Evolutionary conservation across 176 grass and related monocot species (phyloP).

Genomic region (Aegilops longissima): DNA sequence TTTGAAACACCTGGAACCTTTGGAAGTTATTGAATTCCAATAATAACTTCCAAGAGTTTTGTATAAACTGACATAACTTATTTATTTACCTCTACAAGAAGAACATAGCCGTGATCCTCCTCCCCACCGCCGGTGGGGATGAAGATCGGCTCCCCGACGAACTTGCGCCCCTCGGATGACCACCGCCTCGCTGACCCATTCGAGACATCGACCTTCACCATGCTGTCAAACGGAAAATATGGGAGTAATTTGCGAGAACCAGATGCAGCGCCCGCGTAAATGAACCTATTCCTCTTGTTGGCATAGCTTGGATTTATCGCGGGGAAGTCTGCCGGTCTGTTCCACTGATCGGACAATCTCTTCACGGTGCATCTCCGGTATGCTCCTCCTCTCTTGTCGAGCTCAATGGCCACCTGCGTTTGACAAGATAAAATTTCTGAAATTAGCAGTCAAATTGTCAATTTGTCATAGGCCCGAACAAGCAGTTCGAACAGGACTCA

Average conservation of each 20-base stretch:
- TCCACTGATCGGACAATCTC: slow-evolving; percentile 57
- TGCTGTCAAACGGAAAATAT: slow-evolving; percentile 76
- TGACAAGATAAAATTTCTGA: neutral
- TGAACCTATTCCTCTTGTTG: slow-evolving; percentile 54
- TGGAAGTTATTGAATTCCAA: neutral
- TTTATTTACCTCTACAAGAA: slow-evolving; percentile 74
- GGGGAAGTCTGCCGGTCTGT: slow-evolving; percentile 68
- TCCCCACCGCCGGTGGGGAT: slow-evolving; percentile 43
- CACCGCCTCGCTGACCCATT: slow-evolving; percentile 45
- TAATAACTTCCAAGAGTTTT: neutral
- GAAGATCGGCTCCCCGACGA: slow-evolving; percentile 86
- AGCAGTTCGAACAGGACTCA: neutral
- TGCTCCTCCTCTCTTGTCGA: slow-evolving; percentile 59
- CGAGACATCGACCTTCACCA: slow-evolving; percentile 56
- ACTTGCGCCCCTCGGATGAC: slow-evolving; percentile 49
- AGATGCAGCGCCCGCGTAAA: slow-evolving; percentile 57
- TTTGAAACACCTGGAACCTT: neutral
- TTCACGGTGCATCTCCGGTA: slow-evolving; percentile 42
- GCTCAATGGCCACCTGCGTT: slow-evolving; percentile 59
- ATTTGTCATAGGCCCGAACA: neutral
- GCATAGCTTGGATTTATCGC: slow-evolving; percentile 62
- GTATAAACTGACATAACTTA: neutral
- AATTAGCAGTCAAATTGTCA: neutral
- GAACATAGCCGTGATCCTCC: slow-evolving; percentile 85
- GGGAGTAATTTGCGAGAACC: slow-evolving; percentile 67